A percentile compares a stretch with the other conserved stretches of the same genome.
Conservation (phyloP, 305 asterid genomes). For the Fraxinus velutina region DNA sequence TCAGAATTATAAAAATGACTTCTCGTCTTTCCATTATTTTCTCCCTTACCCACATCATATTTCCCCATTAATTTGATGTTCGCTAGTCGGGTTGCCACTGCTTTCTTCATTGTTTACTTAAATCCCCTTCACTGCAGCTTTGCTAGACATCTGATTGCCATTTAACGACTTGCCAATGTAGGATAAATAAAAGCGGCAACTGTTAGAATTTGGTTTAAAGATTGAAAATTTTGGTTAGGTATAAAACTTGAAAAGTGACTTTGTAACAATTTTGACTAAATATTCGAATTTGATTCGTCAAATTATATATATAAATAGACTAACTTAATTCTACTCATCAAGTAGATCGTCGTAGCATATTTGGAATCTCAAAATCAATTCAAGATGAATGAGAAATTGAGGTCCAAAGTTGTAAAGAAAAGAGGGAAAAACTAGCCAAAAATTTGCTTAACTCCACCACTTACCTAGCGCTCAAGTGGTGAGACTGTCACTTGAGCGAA, state of each 20-base stretch:
- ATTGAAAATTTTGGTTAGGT: background rate
- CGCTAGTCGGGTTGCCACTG: conserved; percentile 18
- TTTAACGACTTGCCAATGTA: conserved; percentile 21
- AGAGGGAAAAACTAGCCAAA: background rate
- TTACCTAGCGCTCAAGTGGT: background rate
- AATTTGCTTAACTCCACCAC: background rate
- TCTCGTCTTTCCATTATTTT: conserved; percentile 13
- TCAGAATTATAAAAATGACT: conserved; percentile 30
- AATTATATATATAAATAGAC: too few relatives aligned
- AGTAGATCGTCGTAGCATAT: background rate
- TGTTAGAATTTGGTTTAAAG: background rate
- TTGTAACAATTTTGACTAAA: background rate
- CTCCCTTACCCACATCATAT: conserved; percentile 26
- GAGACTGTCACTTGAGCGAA: background rate
- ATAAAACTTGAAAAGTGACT: background rate
- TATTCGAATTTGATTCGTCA: background rate
- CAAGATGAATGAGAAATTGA: background rate
- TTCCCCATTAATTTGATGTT: conserved; percentile 31
- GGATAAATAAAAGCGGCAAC: too few relatives aligned
- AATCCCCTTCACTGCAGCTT: conserved; percentile 26
- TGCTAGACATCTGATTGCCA: conserved; percentile 47
- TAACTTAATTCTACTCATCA: background rate
- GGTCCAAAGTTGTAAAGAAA: background rate
- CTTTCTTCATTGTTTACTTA: conserved; percentile 31
- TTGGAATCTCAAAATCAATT: background rate